Percentiles rank a stretch among this genome's conserved stretches.
Conservation (phyloP, 1,284 basidiomycete genomes). For the Ceratobasidium papillatum region DNA sequence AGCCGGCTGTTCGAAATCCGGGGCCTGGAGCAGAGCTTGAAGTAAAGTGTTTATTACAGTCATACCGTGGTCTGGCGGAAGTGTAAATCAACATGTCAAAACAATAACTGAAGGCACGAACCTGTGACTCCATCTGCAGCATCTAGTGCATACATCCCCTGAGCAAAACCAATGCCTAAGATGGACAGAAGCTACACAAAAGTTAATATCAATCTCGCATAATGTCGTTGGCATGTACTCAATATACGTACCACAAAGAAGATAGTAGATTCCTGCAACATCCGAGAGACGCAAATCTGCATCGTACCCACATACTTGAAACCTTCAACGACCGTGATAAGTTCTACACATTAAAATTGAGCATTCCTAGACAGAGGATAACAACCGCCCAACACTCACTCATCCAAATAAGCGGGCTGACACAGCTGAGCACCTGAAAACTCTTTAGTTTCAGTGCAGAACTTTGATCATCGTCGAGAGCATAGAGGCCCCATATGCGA, state of each 20-base stretch:
- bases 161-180: constrained; percentile 83
- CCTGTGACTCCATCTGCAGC: constrained; percentile 82
- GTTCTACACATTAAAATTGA: constrained; percentile 58
- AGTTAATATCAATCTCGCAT: constrained; percentile 15
- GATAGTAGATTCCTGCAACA: constrained; percentile 92
- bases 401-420: constrained; percentile 85
- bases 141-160: constrained; percentile 88
- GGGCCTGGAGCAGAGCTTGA: constrained; percentile 82
- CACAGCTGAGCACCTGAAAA: constrained; percentile 88
- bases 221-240: constrained; percentile 38
- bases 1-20: constrained; percentile 77
- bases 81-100: not conserved
- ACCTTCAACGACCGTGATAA: constrained; percentile 81
- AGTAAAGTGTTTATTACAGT: constrained; percentile 76
- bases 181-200: constrained; percentile 73
- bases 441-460: constrained; percentile 65
- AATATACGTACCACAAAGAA: constrained; percentile 80
- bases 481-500: constrained; percentile 70
- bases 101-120: constrained; percentile 58
- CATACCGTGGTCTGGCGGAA: constrained; percentile 15
- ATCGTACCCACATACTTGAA: constrained; percentile 87
- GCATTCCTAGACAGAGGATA: not conserved
- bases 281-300: constrained; percentile 86
- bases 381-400: constrained; percentile 46
- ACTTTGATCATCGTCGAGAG: constrained; percentile 48